Percentiles rank a stretch among this genome's conserved stretches.
Conservation (phyloP, 768 basidiomycete genomes). For the Tricholomella constricta region DNA sequence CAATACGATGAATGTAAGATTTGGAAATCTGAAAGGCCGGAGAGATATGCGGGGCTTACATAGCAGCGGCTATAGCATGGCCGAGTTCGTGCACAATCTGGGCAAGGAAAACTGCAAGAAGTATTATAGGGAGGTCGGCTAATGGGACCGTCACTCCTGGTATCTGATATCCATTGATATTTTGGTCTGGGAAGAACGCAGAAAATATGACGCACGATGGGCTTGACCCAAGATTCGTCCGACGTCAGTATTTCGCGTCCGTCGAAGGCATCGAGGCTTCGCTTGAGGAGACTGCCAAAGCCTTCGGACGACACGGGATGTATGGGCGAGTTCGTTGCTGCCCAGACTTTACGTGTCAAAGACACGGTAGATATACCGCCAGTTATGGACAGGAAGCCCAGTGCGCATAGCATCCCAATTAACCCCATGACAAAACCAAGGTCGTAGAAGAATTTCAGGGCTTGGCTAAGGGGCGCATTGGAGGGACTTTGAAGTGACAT, state of each 20-base stretch:
- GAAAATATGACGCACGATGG: constrained; percentile 31
- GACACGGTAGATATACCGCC: constrained; percentile 17
- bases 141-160: constrained; percentile 83
- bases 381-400: constrained; percentile 44
- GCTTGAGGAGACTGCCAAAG: constrained; percentile 4
- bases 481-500: constrained; percentile 32
- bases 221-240: constrained; percentile 20
- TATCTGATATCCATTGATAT: constrained; percentile 46
- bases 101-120: constrained; percentile 59
- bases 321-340: neutral
- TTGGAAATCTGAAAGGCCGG: neutral
- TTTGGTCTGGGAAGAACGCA: neutral
- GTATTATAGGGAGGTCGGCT: constrained; percentile 65
- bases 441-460: constrained; percentile 47
- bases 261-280: neutral
- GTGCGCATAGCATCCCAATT: constrained; percentile 48
- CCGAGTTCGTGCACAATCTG: constrained; percentile 83
- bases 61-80: constrained; percentile 73
- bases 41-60: constrained; percentile 46
- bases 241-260: neutral
- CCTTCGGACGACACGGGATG: neutral
- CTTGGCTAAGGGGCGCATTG: constrained; percentile 24
- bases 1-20: neutral
- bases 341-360: constrained; percentile 5
- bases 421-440: constrained; percentile 46